phyloP scores from a whole-genome alignment of 192 early-diverging fungal species.

The Gryganskiella cystojenkinii region DNA sequence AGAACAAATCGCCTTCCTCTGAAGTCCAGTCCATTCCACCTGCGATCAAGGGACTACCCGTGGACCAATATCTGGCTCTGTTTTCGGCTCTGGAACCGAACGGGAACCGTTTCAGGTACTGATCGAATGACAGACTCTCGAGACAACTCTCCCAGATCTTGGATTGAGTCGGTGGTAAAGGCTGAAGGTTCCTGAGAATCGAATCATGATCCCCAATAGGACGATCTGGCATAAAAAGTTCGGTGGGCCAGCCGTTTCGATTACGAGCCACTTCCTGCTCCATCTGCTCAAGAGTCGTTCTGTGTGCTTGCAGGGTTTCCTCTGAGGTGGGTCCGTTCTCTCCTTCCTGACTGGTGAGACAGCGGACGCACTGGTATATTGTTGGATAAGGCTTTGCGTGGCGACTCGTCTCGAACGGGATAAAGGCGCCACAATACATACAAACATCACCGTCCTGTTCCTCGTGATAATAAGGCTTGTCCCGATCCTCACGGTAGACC shows the following conservation, averaged over 20 bases:
- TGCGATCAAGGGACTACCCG: slow-evolving; percentile 8
- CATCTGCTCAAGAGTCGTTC: slow-evolving; percentile 2
- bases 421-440: slow-evolving; percentile 15
- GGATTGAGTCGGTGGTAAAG: too few species aligned
- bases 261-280: slow-evolving; percentile 6
- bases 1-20: slow-evolving; percentile 32
- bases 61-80: slow-evolving; percentile 4
- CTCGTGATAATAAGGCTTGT: slow-evolving; percentile 11
- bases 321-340: not conserved
- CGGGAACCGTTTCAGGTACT: not conserved
- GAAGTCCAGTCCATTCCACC: slow-evolving; percentile 34
- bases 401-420: slow-evolving; percentile 10
- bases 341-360: not conserved
- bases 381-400: slow-evolving; percentile 10
- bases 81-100: not conserved
- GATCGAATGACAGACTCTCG: not conserved
- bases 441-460: slow-evolving; percentile 28
- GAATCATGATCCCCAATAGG: too few species aligned
- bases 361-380: slow-evolving; percentile 3
- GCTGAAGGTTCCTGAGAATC: too few species aligned
- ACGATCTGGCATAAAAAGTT: too few species aligned
- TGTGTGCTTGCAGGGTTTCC: not conserved
- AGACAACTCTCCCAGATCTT: not conserved
- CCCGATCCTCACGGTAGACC: not conserved
- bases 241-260: slow-evolving; percentile 19